phyloP scores from a whole-genome alignment of 2,329 filamentous ascomycete genomes.

The Phaeosphaeria sp. region DNA sequence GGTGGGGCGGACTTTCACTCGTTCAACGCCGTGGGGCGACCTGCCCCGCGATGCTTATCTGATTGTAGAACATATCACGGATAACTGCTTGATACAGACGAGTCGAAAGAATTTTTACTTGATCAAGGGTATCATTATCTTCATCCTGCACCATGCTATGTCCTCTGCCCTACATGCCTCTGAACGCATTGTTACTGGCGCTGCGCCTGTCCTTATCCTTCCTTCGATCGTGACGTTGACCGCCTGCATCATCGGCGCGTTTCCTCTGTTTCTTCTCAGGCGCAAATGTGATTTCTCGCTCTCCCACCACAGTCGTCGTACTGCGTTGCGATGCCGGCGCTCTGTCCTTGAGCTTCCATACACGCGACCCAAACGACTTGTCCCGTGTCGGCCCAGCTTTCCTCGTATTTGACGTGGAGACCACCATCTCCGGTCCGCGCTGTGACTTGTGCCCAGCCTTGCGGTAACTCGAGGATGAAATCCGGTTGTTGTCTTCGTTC shows the following conservation, averaged over 20 bases:
- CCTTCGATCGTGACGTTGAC: slow-evolving; percentile 45
- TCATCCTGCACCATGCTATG: neutral
- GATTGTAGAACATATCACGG: neutral
- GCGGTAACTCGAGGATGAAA: slow-evolving; percentile 70
- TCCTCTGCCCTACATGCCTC: slow-evolving; percentile 60
- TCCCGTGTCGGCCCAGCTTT: slow-evolving; percentile 55
- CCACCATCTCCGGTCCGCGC: slow-evolving; percentile 57
- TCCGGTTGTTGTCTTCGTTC: slow-evolving; percentile 50
- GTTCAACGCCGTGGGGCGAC: neutral
- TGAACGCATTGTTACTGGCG: slow-evolving; percentile 78
- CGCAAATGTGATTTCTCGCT: slow-evolving; percentile 74
- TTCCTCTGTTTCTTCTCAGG: slow-evolving; percentile 61
- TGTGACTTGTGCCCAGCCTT: slow-evolving; percentile 59
- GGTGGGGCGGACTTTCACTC: neutral
- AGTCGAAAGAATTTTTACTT: neutral
- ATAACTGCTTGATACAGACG: neutral
- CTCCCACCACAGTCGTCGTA: slow-evolving; percentile 52
- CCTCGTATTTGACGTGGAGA: slow-evolving; percentile 56
- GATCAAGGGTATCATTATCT: slow-evolving; percentile 17
- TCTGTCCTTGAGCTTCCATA: slow-evolving; percentile 47
- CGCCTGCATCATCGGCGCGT: slow-evolving; percentile 36
- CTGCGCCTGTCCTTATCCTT: slow-evolving; percentile 67
- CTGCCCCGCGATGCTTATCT: neutral
- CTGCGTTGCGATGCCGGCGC: slow-evolving; percentile 18
- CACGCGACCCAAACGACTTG: slow-evolving; percentile 65